Evolutionary conservation across 805 yeast genomes (phyloP), one percentile per base, ranked within the genome.

Genomic region (Tetrapisispora taiwanensis): DNA sequence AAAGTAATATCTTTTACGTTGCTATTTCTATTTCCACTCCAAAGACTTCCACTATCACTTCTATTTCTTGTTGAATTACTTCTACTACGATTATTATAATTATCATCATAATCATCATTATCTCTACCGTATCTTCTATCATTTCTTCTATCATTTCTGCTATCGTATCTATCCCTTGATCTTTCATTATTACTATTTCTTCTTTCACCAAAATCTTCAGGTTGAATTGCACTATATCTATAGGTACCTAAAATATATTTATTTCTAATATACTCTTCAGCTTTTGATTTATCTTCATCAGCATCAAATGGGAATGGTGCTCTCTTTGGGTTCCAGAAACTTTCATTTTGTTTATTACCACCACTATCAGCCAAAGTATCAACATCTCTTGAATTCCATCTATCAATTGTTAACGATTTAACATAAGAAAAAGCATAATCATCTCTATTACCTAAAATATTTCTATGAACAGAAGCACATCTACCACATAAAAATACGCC

Each of bases 401-500:
- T 63, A 52, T 86, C 95, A 58, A 82, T 68, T 5, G 88, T 78
- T 43, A 86, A 66, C 0, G 89, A 81, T 54, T 83, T 84, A 7
- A 84, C 85, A 41, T 69, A 65, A 5, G 89, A 79, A 12, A 80
- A 62, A 34, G 77, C 78, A 9, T 43, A 54, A 38, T 60, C 64
- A 27, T 52, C 56, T 22, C 62, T 49, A 1, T 70, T 53, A 0
- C 87, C 84, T 36, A 84, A 67, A 14, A 58, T 48, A 45, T 74
- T 74, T 48, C 86, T 69, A 62, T 86, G 95, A 30, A 79, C 71
- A 3, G 85, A 77, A 8, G 94, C 90, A 71, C 95, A 86, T 51
- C 92, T 68, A 14, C 92, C 92, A 67, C 95, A 86, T 15, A 86
- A 67, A 47, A 86, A 79, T 4, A 84, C 65, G 24, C 94, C 95